Evolutionary conservation across 495 filamentous ascomycete species (phyloP), one percentile per base, ranked within the genome.

Genomic region (Acidomyces sp.): DNA sequence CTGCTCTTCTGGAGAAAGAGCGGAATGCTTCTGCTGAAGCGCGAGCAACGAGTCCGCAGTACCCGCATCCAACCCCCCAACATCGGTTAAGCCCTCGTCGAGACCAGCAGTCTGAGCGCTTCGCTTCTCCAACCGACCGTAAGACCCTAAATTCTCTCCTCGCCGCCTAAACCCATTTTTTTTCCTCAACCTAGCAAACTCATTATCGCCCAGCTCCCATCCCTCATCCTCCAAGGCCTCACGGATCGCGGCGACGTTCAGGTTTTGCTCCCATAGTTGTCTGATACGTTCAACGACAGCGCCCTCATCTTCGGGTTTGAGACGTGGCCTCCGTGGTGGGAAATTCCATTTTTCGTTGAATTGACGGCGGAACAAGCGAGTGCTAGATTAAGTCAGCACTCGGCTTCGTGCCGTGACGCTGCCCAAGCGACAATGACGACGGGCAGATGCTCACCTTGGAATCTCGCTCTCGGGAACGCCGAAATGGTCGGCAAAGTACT

Each of bases 251-350:
- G 70, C 70, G 49, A 82, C 79, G 26, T 58, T 67, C 3, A 69
- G 64, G 46, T 87, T 87, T 24, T 62, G 61, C 53, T 80, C 76
- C 82, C 82, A 90, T 45, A 90, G 71, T 63, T 85, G 68, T 44
- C 74, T 73, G 30, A 84, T 69, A 1, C 82, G 70, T 2, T 65
- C 70, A 15, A 82, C 72, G 7, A 90, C 68, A 10, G 60, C 62
- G 18, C 63, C 57, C 52, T 82, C 42, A 12, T 79, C 52, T 77
- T 78, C 56, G 79, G 76, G 4, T 72, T 72, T 7, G 74, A 77
- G 46, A 74, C 77, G 45, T 77, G 72, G 55, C 80, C 83, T 43
- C 66, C 71, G 3, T 16, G 23, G 20, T 31, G 83, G 82, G 44
- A 87, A 90, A 0, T 70, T 68, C 83, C 83, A 90, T 51, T 45